phyloP scores from a whole-genome alignment of 345 rosid species.

The Crucihimalaya himalaica region DNA sequence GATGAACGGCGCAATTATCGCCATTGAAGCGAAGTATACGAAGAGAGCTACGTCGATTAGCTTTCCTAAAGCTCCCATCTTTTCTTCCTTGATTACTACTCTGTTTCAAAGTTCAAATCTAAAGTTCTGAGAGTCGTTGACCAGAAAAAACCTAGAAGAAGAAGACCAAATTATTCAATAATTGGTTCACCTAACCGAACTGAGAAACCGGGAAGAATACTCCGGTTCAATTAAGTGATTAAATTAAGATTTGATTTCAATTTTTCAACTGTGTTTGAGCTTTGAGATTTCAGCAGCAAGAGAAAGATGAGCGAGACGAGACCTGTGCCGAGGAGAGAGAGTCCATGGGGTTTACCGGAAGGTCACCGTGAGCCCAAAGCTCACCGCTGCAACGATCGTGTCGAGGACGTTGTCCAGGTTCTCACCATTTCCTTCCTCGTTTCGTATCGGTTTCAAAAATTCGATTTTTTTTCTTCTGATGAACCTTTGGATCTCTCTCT shows the following conservation, averaged over 20 bases:
- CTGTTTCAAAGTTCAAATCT: neutral
- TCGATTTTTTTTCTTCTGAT: neutral
- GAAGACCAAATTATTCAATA: conserved; percentile 1
- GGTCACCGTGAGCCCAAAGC: conserved; percentile 86
- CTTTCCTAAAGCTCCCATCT: conserved; percentile 63
- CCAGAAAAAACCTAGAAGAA: neutral
- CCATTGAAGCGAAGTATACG: conserved; percentile 53
- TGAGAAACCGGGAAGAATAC: conserved; percentile 4
- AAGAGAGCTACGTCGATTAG: conserved; percentile 61
- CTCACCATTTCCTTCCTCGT: neutral
- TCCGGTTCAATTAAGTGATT: conserved; percentile 26
- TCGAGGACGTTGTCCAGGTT: conserved; percentile 89
- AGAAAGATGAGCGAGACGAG: conserved; percentile 72
- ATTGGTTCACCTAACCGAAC: conserved; percentile 12
- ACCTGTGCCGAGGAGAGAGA: conserved; percentile 91
- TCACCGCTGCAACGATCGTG: conserved; percentile 93
- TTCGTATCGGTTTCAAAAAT: neutral
- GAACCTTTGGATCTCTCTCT: conserved; percentile 17
- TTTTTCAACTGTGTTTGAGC: neutral
- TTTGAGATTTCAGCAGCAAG: neutral
- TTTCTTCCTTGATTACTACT: neutral
- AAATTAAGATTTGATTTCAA: neutral
- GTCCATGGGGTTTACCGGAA: conserved; percentile 87
- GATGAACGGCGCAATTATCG: conserved; percentile 56
- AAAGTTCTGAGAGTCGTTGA: conserved; percentile 28